Base-by-base conservation (phyloP, 768 basidiomycete genomes). In the Dentipellis fragilis region DNA sequence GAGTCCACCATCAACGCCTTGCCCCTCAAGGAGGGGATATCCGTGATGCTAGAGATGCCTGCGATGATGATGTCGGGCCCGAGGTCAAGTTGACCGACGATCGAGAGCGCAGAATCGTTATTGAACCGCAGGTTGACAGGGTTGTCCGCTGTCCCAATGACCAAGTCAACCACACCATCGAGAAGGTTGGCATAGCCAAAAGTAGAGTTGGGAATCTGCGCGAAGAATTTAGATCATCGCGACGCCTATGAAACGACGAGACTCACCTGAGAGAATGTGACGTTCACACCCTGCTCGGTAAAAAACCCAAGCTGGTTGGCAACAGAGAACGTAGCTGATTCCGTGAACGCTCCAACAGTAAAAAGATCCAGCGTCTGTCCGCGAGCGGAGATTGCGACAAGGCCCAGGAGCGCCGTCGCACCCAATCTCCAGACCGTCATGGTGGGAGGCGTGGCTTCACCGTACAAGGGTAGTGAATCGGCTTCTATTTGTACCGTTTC, bases 221-320 rank as follows among this genome's bases (percentile, higher is more conserved):
- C 29, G n/a, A n/a, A 45, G 16, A 10, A 2, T 10, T 19, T 16
- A 45, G n/a, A 19, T 45, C 5, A n/a, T 12, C 19, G 42, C 7
- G 17, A 9, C 7, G n/a, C n/a, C n/a, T n/a, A n/a, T n/a, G n/a
- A n/a, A n/a, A n/a, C n/a, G n/a, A n/a, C n/a, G n/a, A n/a, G n/a
- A n/a, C n/a, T n/a, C 34, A 14, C 22, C n/a, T 10, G 17, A 39
- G 19, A 42, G 17, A 22, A 54, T 2, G 21, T 22, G 39, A 29
- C 17, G n/a, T 22, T 22, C 19, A 36, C 19, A 29, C 23, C 42
- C 21, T 45, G 42, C 21, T 42, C 53, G 38, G 16, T 10, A 19
- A 54, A 54, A 22, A 54, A 54, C 12, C 53, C 53, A 16, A 54
- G 45, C 36, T 54, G 53, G n/a, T 54, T 54, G 0, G 53, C 53